Base-by-base conservation (phyloP, 2,329 filamentous ascomycete genomes). In the Trichoderma atroviride region DNA sequence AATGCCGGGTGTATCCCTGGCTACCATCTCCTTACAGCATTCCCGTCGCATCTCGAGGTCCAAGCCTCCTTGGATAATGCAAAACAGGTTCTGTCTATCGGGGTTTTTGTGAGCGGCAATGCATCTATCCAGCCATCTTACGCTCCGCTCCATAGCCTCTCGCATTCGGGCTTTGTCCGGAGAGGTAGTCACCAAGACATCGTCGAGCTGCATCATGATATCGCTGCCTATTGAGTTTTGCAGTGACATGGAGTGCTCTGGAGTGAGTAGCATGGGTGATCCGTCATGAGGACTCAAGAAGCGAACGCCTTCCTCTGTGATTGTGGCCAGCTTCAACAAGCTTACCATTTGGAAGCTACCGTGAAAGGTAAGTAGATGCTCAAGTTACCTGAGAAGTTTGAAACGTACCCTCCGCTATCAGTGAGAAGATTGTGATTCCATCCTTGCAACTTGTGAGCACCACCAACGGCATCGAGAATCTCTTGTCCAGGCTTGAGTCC, bases 201-300 rank as follows among this genome's bases (percentile, higher is more conserved):
- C 96, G 83, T 99, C 96, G 4, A 99, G 89, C 81, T 99, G 96
- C 96, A 99, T 99, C 74, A 98, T 97, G 75, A 99, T 98, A 81
- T 99, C 96, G 72, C 93, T 97, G 72, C 96, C 96, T 76, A 99
- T 99, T 67, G 91, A 95, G 81, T 99, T 98, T 79, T 99, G 96
- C 4, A 99, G 86, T 13, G 90, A 91, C 75, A 99, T 97, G 0
- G 96, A 98, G 82, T 98, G 95, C 79, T 99, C 96, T 0, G 96
- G 96, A 0, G 96, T 99, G 58, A 99, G 89, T 13, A 99, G 89
- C 96, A 99, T 98, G 9, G 95, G 95, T 2, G 89, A 90, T 40
- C 94, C 94, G 83, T 98, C 96, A 78, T 99, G 96, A 0, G 96
- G 96, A 74, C 92, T 96, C n/a, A 97, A 86, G 78, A 99, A 99